Evolutionary conservation across 805 yeast species (phyloP).

Genomic region (Sugiyamaella marilandica): DNA sequence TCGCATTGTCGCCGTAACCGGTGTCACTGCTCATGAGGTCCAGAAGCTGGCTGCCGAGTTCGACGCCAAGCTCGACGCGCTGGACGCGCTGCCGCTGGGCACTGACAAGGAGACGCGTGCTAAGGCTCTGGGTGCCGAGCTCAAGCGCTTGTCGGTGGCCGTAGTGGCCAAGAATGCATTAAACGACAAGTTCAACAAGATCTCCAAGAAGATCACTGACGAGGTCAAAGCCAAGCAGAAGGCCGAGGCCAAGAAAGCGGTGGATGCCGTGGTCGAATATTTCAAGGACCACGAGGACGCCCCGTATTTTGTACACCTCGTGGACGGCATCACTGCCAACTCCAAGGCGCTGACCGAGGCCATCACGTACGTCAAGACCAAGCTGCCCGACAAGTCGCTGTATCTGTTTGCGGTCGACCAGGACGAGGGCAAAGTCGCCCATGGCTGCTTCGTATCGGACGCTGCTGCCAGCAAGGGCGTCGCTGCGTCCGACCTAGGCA

Average conservation of each 20-base stretch:
- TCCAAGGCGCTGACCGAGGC: constrained; percentile 96
- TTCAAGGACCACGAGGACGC: constrained; percentile 53
- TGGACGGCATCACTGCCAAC: constrained; percentile 60
- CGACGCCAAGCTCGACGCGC: constrained; percentile 52
- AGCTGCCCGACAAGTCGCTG: constrained; percentile 66
- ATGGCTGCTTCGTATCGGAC: constrained; percentile 84
- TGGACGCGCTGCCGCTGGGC: constrained; percentile 64
- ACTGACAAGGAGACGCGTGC: constrained; percentile 73
- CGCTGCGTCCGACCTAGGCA: constrained; percentile 66
- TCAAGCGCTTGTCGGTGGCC: constrained; percentile 78
- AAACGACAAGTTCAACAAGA: constrained; percentile 64
- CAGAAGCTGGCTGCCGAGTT: constrained; percentile 79
- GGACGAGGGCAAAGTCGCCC: constrained; percentile 71
- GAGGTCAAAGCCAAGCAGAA: constrained; percentile 84
- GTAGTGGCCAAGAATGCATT: constrained; percentile 73
- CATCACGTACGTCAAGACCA: constrained; percentile 73
- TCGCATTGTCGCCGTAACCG: constrained; percentile 96
- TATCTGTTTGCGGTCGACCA: constrained; percentile 71
- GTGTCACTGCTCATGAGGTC: constrained; percentile 82
- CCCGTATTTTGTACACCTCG: constrained; percentile 61
- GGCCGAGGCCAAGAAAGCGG: constrained; percentile 75
- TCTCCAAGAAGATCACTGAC: constrained; percentile 85
- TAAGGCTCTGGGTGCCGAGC: constrained; percentile 77
- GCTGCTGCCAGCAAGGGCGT: constrained; percentile 64
- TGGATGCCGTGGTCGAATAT: constrained; percentile 69